Percentiles rank a stretch among this genome's conserved stretches.
Conservation (phyloP, 495 filamentous ascomycete genomes). For the Podospora australis region DNA sequence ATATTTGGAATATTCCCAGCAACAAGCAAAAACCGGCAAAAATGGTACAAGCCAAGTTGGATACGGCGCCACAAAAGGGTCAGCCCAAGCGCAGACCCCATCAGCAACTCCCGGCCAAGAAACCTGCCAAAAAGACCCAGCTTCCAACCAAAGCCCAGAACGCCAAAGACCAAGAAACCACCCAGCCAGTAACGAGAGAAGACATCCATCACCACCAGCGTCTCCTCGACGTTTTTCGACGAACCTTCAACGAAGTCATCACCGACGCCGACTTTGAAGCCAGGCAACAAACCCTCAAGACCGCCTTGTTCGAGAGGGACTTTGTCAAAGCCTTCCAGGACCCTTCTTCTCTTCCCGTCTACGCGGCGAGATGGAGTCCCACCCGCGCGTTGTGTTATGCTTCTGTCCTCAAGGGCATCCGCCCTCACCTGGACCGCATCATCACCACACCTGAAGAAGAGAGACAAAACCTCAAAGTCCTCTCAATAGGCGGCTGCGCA, state of each 20-base stretch:
- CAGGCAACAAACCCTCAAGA: slow-evolving; percentile 72
- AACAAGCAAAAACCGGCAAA: no score
- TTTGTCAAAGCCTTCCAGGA: slow-evolving; percentile 72
- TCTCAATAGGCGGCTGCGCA: slow-evolving; percentile 80
- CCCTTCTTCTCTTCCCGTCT: slow-evolving; percentile 63
- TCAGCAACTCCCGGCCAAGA: not conserved
- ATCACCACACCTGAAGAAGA: not conserved
- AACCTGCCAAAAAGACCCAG: not conserved
- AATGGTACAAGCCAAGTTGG: not conserved
- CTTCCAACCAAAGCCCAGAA: not conserved
- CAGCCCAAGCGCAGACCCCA: not conserved
- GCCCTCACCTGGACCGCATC: slow-evolving; percentile 1
- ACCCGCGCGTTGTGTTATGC: slow-evolving; percentile 73
- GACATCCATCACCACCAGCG: slow-evolving; percentile 56
- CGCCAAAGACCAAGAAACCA: not conserved
- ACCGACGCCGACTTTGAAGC: slow-evolving; percentile 28
- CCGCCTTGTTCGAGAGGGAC: slow-evolving; percentile 75
- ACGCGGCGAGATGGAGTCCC: slow-evolving; percentile 83
- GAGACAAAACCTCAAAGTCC: slow-evolving; percentile 39
- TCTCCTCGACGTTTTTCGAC: slow-evolving; percentile 69
- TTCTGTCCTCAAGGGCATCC: slow-evolving; percentile 44
- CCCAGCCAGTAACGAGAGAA: no score
- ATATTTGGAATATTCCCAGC: not conserved
- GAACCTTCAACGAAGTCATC: slow-evolving; percentile 47
- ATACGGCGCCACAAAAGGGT: not conserved